Percentiles rank a stretch among this genome's conserved stretches.
These are phyloP conservation scores for Nepenthes mirabilis DNA, from an alignment of 148 eudicot species.

Conservation along the genomic window DNA sequence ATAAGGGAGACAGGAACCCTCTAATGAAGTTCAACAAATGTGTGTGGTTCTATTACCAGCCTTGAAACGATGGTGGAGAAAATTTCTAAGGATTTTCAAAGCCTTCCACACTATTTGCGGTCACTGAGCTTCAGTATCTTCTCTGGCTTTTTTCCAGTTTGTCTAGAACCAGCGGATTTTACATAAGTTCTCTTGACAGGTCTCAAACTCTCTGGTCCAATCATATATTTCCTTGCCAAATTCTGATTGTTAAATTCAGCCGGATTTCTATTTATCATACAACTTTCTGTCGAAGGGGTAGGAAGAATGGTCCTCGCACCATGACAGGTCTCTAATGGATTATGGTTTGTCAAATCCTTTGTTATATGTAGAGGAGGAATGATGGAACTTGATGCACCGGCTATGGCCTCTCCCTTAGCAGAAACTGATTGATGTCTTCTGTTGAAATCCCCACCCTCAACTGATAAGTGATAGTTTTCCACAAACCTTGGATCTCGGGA, in stretches of 20 bases:
- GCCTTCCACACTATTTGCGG: too few relatives aligned
- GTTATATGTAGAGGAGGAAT: neutral
- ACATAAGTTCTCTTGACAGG: neutral
- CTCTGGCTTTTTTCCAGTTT: neutral
- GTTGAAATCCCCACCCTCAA: neutral
- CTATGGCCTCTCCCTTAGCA: neutral
- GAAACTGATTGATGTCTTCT: neutral
- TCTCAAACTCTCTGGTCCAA: conserved; percentile 31
- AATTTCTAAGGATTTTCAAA: too few relatives aligned
- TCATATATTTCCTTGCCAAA: conserved; percentile 28
- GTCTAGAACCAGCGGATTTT: neutral
- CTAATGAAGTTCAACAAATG: too few relatives aligned
- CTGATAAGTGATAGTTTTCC: conserved; percentile 1
- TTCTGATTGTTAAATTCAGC: conserved; percentile 53
- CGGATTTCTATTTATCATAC: conserved; percentile 54
- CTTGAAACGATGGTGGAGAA: too few relatives aligned
- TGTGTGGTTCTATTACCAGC: too few relatives aligned
- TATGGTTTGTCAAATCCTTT: neutral
- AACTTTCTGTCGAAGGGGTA: conserved; percentile 13
- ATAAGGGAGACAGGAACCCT: too few relatives aligned
- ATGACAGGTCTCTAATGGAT: neutral
- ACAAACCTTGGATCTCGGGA: conserved; percentile 9
- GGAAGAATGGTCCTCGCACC: conserved; percentile 6
- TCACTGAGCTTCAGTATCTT: too few relatives aligned
- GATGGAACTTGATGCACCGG: neutral